These are phyloP conservation scores for Persicaria tinctoria DNA, from an alignment of 148 eudicot species.

Conservation along the genomic window DNA sequence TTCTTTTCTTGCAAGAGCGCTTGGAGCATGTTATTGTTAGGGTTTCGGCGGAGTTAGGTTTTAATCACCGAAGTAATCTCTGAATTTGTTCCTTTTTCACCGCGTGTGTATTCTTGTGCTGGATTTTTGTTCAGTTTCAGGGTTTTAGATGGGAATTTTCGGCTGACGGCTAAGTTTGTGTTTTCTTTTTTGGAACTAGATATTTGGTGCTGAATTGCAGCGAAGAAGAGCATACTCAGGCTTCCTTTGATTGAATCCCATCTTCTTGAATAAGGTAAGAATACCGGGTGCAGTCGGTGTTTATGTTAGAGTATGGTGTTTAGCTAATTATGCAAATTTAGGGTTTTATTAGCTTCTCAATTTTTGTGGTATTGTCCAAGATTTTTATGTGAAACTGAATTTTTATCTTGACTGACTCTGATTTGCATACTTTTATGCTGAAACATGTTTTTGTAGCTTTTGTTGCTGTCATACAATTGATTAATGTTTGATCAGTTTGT, in stretches of 20 bases:
- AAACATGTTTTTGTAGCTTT: background rate
- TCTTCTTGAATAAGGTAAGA: slow-evolving; percentile 8
- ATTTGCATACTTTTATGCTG: background rate
- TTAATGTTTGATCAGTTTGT: background rate
- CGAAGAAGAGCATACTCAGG: background rate
- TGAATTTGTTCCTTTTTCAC: background rate
- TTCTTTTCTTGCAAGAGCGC: background rate
- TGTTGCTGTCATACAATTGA: background rate
- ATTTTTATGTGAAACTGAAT: background rate
- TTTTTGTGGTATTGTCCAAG: background rate
- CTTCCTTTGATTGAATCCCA: background rate
- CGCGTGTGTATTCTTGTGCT: no score
- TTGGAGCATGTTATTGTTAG: background rate
- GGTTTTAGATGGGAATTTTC: background rate
- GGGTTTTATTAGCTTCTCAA: background rate
- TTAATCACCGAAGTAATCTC: background rate
- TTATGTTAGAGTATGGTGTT: background rate
- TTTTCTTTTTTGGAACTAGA: background rate
- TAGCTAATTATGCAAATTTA: background rate
- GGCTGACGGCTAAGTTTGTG: background rate
- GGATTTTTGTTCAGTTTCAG: no score
- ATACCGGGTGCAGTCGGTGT: background rate
- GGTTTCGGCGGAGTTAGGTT: slow-evolving; percentile 5
- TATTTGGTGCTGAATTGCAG: slow-evolving; percentile 4
- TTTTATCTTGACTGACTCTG: background rate